These are phyloP conservation scores for Rhodamnia argentea DNA, from an alignment of 345 rosid genomes.

Conservation along the genomic window DNA sequence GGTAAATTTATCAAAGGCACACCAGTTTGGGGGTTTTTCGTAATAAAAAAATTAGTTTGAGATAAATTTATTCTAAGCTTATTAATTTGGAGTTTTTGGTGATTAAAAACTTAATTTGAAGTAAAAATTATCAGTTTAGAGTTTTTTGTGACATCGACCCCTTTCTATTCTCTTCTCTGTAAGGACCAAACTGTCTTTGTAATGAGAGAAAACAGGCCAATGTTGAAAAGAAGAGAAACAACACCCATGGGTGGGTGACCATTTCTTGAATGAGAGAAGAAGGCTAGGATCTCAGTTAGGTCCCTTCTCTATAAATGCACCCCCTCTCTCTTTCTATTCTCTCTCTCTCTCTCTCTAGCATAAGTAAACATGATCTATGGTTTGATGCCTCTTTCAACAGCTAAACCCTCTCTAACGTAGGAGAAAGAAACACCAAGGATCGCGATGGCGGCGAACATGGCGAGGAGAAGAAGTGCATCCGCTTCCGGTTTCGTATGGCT, in stretches of 20 bases:
- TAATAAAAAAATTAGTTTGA: no score
- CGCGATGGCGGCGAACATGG: background rate
- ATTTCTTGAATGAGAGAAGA: background rate
- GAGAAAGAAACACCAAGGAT: background rate
- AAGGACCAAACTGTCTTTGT: background rate
- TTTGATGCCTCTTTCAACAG: background rate
- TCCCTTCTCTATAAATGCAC: background rate
- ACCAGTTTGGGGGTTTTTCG: no score
- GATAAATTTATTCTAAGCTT: no score
- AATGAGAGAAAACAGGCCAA: background rate
- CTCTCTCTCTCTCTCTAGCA: background rate
- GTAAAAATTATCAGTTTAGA: no score
- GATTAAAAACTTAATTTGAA: no score
- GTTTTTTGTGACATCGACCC: no score
- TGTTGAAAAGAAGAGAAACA: background rate
- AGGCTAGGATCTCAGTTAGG: background rate
- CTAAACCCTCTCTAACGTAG: background rate
- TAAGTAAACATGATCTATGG: background rate
- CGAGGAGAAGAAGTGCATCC: background rate
- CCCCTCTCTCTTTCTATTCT: accelerated
- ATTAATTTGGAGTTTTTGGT: no score
- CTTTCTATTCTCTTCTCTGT: background rate
- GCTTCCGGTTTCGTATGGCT: background rate
- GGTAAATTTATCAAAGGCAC: no score
- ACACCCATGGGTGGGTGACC: background rate